Percentiles rank a stretch among this genome's conserved stretches.
phyloP scores from a whole-genome alignment of 2,329 filamentous ascomycete genomes.

The Cytospora paraplurivora region DNA sequence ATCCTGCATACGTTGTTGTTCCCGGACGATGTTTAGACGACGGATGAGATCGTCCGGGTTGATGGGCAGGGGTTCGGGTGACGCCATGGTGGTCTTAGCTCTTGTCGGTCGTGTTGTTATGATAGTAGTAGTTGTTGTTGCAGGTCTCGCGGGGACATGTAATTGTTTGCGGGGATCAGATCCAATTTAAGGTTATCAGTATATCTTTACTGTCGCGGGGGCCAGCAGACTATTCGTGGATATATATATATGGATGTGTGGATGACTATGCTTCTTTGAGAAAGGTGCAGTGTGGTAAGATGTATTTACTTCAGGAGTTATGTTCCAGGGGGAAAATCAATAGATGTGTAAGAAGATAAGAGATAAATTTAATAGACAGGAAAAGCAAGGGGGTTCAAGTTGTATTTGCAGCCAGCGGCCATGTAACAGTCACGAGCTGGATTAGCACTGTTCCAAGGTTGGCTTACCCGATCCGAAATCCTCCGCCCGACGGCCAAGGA shows the following conservation, averaged over 20 bases:
- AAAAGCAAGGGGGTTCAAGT: too few relatives aligned
- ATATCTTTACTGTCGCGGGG: background rate
- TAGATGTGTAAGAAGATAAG: too few relatives aligned
- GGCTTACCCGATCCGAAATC: too few relatives aligned
- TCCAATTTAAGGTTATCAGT: background rate
- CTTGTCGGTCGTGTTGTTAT: background rate
- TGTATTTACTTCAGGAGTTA: too few relatives aligned
- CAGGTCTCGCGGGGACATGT: constrained; percentile 8
- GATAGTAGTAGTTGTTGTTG: constrained; percentile 1
- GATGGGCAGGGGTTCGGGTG: background rate
- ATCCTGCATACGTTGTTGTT: constrained; percentile 7
- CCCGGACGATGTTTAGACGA: constrained; percentile 17
- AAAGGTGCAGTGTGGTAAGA: too few relatives aligned
- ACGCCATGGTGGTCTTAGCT: background rate
- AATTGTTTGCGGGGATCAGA: constrained; percentile 1
- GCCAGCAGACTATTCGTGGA: background rate
- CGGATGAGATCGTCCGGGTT: constrained; percentile 13
- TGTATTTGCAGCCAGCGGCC: too few relatives aligned
- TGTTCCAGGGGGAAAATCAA: too few relatives aligned
- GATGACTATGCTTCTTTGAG: background rate
- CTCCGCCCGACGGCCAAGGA: too few relatives aligned
- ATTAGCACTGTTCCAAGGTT: too few relatives aligned
- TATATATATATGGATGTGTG: background rate
- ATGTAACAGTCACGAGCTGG: too few relatives aligned
- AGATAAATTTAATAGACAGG: too few relatives aligned